Evolutionary conservation across 2,329 filamentous ascomycete species (phyloP).

Genomic region (Fusarium sp.): DNA sequence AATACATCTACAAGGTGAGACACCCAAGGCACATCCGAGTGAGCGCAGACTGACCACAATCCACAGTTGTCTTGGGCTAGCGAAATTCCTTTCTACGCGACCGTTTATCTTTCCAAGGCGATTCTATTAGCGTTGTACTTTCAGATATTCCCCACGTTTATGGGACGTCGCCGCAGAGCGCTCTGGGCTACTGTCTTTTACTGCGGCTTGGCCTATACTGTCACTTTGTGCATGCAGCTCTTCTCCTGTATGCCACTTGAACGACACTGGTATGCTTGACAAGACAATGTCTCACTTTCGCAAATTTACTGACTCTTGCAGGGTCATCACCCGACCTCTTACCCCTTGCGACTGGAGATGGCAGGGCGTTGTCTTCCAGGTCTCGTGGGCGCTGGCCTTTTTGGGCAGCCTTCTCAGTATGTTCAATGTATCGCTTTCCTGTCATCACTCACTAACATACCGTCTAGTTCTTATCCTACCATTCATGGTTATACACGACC

Average conservation of each 20-base stretch:
- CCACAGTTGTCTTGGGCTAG: conserved; percentile 33
- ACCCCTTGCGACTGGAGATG: conserved; percentile 21
- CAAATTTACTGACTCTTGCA: background rate
- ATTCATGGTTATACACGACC: conserved; percentile 24
- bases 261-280: conserved; percentile 20
- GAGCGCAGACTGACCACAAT: background rate
- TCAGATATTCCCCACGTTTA: conserved; percentile 22
- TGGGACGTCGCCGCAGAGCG: conserved; percentile 25
- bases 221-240: conserved; percentile 23
- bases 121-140: conserved; percentile 29
- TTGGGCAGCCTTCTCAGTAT: conserved; percentile 27
- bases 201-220: conserved; percentile 14
- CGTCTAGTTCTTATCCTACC: conserved; percentile 19
- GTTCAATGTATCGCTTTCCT: background rate
- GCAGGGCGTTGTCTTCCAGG: conserved; percentile 29
- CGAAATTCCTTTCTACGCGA: conserved; percentile 33
- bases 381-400: conserved; percentile 30
- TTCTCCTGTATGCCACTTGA: conserved; percentile 36
- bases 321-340: conserved; percentile 21
- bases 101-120: conserved; percentile 29
- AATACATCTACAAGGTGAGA: conserved; percentile 34
- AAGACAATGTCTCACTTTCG: background rate
- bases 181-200: conserved; percentile 19
- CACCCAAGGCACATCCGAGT: rapidly evolving
- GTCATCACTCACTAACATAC: background rate